Base-by-base conservation (phyloP, 2,329 filamentous ascomycete species). In the Aquanectria penicillioides region DNA sequence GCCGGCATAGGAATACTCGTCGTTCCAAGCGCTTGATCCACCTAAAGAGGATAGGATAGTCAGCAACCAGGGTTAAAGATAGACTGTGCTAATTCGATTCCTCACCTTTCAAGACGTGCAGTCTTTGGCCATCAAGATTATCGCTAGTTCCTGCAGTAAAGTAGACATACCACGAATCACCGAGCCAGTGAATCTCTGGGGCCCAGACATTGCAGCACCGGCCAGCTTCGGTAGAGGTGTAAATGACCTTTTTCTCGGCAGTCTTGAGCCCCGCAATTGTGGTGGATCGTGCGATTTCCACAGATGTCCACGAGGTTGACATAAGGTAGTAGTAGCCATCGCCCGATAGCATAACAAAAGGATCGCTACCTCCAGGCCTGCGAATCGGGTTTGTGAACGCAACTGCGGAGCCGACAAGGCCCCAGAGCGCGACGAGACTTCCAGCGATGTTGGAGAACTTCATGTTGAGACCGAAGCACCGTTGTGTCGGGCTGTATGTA, bases 141-240 rank as follows among this genome's bases (percentile, higher is more conserved):
- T 71, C 72, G 8, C 70, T 71, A 22, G 74, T 75, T 0, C 82
- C 81, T 1, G 81, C 80, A 1, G 82, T 82, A 67, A 85, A 86
- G 72, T 86, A 86, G 43, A 86, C 78, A 61, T 83, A 85, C 83
- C 83, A 78, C 15, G 55, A 59, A 7, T 69, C 70, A 31, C 78
- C 74, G 18, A 84, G 64, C 57, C 79, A 79, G 64, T 84, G 82
- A 2, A 84, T 73, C 65, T 85, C 83, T 2, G 83, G 83, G 0
- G 84, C 83, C 83, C 83, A 86, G 55, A 86, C 79, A 60, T 84
- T 84, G 70, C 81, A 82, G 72, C 80, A 81, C 13, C 81, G 74
- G 34, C 72, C 73, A 6, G 82, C 66, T n/a, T 76, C 79, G 6
- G 71, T 73, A 48, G 82, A 80, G 0, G 74, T 77, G 73, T 81